Conservation (phyloP, 495 filamentous ascomycete genomes). For the Talaromyces borbonicus region DNA sequence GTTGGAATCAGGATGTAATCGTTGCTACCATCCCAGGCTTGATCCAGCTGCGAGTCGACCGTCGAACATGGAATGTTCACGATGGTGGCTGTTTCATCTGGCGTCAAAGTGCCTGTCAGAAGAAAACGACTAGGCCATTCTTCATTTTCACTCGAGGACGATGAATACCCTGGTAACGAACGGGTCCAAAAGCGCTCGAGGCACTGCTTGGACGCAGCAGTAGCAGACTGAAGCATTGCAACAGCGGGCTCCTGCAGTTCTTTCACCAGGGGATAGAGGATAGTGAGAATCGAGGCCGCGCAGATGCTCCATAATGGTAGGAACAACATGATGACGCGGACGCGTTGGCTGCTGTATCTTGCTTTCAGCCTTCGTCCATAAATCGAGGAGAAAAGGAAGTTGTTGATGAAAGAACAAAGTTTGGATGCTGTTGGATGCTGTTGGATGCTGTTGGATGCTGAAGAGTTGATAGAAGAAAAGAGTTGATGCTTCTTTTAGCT, state of each 20-base stretch:
- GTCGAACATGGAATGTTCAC: too few relatives aligned
- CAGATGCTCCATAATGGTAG: not conserved
- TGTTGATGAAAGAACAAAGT: too few relatives aligned
- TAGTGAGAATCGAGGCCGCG: slow-evolving; percentile 8
- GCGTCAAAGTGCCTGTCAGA: too few relatives aligned
- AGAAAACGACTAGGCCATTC: not conserved
- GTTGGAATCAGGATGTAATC: not conserved
- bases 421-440: not conserved
- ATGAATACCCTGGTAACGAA: not conserved
- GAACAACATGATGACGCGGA: not conserved
- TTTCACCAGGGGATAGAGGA: slow-evolving; percentile 1
- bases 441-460: not conserved
- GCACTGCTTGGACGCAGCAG: not conserved
- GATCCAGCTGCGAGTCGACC: not conserved
- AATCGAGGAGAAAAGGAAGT: too few relatives aligned
- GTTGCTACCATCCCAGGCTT: not conserved
- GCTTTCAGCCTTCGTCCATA: too few relatives aligned
- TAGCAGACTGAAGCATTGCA: not conserved
- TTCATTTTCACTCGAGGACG: not conserved
- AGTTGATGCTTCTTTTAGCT: not conserved
- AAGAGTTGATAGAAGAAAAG: not conserved
- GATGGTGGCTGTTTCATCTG: too few relatives aligned
- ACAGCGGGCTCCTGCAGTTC: not conserved
- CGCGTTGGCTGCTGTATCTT: too few relatives aligned
- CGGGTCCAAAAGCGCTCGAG: not conserved